phyloP scores from a whole-genome alignment of 441 rosid genomes.

The Omphalea diandra region DNA sequence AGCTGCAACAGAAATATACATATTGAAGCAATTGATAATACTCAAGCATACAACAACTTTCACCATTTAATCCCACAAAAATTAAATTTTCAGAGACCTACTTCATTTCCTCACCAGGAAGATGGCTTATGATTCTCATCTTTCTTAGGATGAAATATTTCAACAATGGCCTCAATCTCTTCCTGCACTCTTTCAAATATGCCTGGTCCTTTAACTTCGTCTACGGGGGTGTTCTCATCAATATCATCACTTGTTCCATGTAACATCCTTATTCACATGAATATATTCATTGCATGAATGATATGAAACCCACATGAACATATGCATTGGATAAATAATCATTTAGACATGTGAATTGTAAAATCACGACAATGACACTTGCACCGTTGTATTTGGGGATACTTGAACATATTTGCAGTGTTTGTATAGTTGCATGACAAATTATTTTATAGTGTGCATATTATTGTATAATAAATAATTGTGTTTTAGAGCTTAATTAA shows the following conservation, averaged over 20 bases:
- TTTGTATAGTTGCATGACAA: no score
- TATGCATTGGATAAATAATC: no score
- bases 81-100: neutral
- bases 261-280: no score
- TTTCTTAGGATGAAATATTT: constrained; percentile 43
- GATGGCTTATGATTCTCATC: constrained; percentile 22
- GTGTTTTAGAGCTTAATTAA: no score
- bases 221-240: constrained; percentile 42
- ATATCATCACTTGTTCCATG: constrained; percentile 60
- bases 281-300: no score
- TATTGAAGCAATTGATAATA: neutral
- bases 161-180: constrained; percentile 53
- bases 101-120: constrained; percentile 15
- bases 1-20: neutral
- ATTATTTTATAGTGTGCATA: no score
- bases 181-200: constrained; percentile 53
- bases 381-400: no score
- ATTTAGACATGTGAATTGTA: no score
- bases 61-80: neutral
- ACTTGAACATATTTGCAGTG: no score
- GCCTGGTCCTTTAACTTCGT: constrained; percentile 51
- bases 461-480: no score
- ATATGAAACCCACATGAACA: no score
- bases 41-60: constrained; percentile 11
- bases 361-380: no score